phyloP scores from a whole-genome alignment of 768 basidiomycete genomes.

The Tricholoma hemisulphureum region DNA sequence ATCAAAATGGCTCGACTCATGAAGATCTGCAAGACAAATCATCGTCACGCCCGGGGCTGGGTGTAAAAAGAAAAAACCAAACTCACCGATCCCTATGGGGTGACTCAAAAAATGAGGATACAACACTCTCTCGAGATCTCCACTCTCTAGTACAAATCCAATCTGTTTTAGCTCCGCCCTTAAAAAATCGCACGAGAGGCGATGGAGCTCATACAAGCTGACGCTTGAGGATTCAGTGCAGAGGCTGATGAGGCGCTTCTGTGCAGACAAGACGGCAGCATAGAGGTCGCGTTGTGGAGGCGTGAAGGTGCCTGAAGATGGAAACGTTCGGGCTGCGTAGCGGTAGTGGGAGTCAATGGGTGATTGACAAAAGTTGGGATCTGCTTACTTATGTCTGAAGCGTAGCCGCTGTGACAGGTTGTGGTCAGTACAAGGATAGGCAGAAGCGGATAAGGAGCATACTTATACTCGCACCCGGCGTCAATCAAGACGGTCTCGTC shows the following conservation, averaged over 20 bases:
- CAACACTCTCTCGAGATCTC: slow-evolving; percentile 68
- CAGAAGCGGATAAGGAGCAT: slow-evolving; percentile 19
- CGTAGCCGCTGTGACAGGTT: slow-evolving; percentile 65
- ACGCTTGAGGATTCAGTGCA: slow-evolving; percentile 59
- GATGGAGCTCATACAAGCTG: slow-evolving; percentile 76
- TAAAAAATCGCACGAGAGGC: slow-evolving; percentile 64
- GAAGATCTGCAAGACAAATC: slow-evolving; percentile 60
- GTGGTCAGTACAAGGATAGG: slow-evolving; percentile 3
- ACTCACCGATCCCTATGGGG: slow-evolving; percentile 83
- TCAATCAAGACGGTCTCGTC: slow-evolving; percentile 85
- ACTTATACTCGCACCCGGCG: slow-evolving; percentile 93
- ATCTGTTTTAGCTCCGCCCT: slow-evolving; percentile 73
- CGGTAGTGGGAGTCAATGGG: slow-evolving; percentile 1
- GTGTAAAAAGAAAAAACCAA: neutral
- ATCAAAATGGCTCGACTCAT: slow-evolving; percentile 73
- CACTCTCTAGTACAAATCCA: slow-evolving; percentile 60
- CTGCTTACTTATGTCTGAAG: slow-evolving; percentile 87
- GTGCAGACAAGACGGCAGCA: slow-evolving; percentile 66
- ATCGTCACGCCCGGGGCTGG: neutral
- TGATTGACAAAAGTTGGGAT: neutral
- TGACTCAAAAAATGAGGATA: slow-evolving; percentile 95
- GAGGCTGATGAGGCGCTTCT: slow-evolving; percentile 61
- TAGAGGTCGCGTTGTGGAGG: slow-evolving; percentile 84
- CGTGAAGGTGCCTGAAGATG: slow-evolving; percentile 79
- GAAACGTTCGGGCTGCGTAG: slow-evolving; percentile 76